phyloP scores from a whole-genome alignment of 192 early-diverging fungal genomes.

The Radiomyces spectabilis region DNA sequence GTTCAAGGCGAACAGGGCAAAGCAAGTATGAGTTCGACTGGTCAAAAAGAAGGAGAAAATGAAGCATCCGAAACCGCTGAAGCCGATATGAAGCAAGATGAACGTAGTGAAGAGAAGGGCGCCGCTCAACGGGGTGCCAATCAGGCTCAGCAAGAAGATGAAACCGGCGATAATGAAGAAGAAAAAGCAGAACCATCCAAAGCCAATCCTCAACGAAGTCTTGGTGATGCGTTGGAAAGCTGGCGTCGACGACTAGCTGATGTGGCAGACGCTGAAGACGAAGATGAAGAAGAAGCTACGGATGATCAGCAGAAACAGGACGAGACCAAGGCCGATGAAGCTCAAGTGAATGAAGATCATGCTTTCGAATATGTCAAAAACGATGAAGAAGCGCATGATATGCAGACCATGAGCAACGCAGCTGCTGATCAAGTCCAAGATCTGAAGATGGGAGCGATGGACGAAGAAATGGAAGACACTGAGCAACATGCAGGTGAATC shows the following conservation, averaged over 20 bases:
- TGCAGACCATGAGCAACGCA: conserved; percentile 70
- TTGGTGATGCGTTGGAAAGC: conserved; percentile 90
- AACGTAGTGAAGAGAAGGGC: conserved; percentile 17
- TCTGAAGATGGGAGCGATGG: conserved; percentile 54
- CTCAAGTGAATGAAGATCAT: conserved; percentile 44
- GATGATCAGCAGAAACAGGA: conserved; percentile 32
- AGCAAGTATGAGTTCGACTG: conserved; percentile 30
- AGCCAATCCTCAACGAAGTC: conserved; percentile 79
- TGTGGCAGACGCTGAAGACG: conserved; percentile 56
- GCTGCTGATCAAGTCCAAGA: conserved; percentile 58
- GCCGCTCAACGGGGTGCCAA: conserved; percentile 15
- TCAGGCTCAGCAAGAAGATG: conserved; percentile 12
- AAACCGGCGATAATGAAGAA: conserved; percentile 31
- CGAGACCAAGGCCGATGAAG: conserved; percentile 44
- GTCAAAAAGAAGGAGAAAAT: conserved; percentile 38
- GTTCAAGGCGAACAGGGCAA: conserved; percentile 60
- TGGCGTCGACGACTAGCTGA: conserved; percentile 84
- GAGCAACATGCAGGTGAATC: conserved; percentile 50
- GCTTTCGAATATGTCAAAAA: conserved; percentile 75
- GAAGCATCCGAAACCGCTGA: conserved; percentile 12
- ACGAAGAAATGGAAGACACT: conserved; percentile 45
- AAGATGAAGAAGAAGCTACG: conserved; percentile 34
- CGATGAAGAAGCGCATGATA: conserved; percentile 64
- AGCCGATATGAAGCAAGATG: conserved; percentile 11
- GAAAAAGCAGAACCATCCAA: conserved; percentile 36